Evolutionary conservation across 73 alveolate genomes (phyloP), one percentile per base, ranked within the genome.

Genomic region (Urostyla sp.): DNA sequence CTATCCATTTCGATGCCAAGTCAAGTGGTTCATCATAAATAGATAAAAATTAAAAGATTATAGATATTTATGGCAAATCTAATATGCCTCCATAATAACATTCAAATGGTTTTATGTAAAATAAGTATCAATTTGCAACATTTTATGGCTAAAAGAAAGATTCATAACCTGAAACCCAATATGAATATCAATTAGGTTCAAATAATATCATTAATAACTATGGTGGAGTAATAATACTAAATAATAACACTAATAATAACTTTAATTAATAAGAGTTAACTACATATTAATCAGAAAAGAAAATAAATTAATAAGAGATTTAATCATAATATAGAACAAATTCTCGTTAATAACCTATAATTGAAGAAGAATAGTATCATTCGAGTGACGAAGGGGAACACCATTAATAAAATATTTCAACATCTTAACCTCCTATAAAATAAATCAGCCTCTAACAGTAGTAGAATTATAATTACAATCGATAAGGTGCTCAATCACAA

Each of bases 271-370:
- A 59, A n/a, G 85, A 73, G 61, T 53, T 73, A 35, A 73, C 57
- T 21, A 24, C 85, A 20, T 73, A 73, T 53, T 53, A 73, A 51
- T 73, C 85, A 16, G 85, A 73, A 32, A 73, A 73, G 45, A 73
- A 37, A 23, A 4, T 73, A 27, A 44, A 49, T 46, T 67, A 49
- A 21, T 69, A 46, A 18, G 3, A 23, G 23, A 5, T 20, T 16
- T 49, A 36, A 38, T 26, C 27, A n/a, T 23, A 69, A 49, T 46
- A 69, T 49, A 44, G 49, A 21, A 69, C 83, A 7, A 32, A 20
- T n/a, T 69, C 72, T 0, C 44, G 83, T 28, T 69, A 69, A 27
- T 53, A 69, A 49, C 72, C 49, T 0, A 69, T 69, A 34, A 69
- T 69, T n/a, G 83, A 69, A 46, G 83, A 69, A 49, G 83, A 69